Evolutionary conservation across 495 filamentous ascomycete species (phyloP).

Genomic region (Aspergillus sparsus): DNA sequence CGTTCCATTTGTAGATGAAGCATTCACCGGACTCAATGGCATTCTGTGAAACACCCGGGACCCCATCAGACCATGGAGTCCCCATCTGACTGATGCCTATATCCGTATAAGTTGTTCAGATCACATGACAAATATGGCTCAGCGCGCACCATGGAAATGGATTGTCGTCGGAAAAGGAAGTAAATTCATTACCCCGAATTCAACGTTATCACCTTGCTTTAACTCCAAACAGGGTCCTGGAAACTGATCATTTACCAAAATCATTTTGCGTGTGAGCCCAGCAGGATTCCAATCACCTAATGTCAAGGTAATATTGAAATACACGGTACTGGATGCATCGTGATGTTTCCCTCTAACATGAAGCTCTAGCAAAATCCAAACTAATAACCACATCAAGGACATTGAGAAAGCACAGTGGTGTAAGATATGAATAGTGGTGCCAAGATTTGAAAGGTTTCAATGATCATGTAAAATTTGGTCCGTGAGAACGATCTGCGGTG

Average conservation of each 20-base stretch:
- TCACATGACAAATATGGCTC: neutral
- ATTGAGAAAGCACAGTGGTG: too few species aligned
- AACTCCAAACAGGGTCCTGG: constrained; percentile 59
- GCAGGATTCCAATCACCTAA: constrained; percentile 35
- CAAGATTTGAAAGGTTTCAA: too few species aligned
- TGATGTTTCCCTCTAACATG: too few species aligned
- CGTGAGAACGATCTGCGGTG: too few species aligned
- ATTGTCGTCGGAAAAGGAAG: constrained; percentile 55
- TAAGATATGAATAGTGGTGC: too few species aligned
- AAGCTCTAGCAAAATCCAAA: too few species aligned
- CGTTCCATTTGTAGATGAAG: constrained; percentile 52
- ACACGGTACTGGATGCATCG: constrained; percentile 22
- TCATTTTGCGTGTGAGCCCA: constrained; percentile 41
- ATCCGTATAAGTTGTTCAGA: too few species aligned
- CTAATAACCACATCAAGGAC: too few species aligned
- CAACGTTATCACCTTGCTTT: constrained; percentile 62
- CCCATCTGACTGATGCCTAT: constrained; percentile 41
- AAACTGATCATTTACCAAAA: constrained; percentile 61
- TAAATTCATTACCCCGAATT: constrained; percentile 60
- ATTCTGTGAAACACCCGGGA: constrained; percentile 51
- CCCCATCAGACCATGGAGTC: constrained; percentile 56
- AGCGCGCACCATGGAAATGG: constrained; percentile 52
- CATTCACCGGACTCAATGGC: constrained; percentile 46
- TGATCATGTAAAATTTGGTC: too few species aligned
- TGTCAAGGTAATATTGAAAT: constrained; percentile 36